Evolutionary conservation across 2,329 filamentous ascomycete genomes (phyloP).

Genomic region (Lasiodiplodia sp.): DNA sequence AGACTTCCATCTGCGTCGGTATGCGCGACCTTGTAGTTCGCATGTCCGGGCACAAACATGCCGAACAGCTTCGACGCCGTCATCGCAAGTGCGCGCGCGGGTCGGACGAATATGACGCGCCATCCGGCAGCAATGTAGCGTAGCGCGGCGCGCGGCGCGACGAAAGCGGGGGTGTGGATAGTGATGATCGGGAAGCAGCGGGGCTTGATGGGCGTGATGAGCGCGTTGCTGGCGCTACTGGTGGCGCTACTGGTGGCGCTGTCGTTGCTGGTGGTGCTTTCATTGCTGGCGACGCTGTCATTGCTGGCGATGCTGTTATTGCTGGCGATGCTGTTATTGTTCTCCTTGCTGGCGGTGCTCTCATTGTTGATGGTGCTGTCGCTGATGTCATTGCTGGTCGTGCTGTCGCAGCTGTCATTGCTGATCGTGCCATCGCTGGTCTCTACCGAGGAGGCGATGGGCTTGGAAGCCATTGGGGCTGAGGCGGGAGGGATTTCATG

Average conservation of each 20-base stretch:
- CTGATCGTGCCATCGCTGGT: no score
- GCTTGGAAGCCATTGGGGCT: no score
- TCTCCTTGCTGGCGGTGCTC: not conserved
- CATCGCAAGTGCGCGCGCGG: not conserved
- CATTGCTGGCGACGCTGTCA: no score
- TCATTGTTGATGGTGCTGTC: not conserved
- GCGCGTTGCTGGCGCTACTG: not conserved
- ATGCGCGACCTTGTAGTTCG: no score
- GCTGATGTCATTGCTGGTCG: no score
- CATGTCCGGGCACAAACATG: not conserved
- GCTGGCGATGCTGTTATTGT: not conserved
- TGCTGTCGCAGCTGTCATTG: no score
- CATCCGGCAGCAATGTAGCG: constrained; percentile 4
- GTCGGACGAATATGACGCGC: not conserved
- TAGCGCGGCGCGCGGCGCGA: not conserved
- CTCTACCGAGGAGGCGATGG: no score
- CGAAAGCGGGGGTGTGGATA: not conserved
- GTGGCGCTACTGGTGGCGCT: not conserved
- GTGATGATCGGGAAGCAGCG: not conserved
- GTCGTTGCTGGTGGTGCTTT: not conserved
- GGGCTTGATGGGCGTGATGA: not conserved
- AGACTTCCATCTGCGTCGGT: not conserved
- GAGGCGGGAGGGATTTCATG: no score
- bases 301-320: no score
- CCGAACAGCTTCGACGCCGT: not conserved